A percentile compares a stretch with the other conserved stretches of the same genome.
These are phyloP conservation scores for Dendrostoma leiphaemia DNA, from an alignment of 2,329 filamentous ascomycete genomes.

Conservation along the genomic window DNA sequence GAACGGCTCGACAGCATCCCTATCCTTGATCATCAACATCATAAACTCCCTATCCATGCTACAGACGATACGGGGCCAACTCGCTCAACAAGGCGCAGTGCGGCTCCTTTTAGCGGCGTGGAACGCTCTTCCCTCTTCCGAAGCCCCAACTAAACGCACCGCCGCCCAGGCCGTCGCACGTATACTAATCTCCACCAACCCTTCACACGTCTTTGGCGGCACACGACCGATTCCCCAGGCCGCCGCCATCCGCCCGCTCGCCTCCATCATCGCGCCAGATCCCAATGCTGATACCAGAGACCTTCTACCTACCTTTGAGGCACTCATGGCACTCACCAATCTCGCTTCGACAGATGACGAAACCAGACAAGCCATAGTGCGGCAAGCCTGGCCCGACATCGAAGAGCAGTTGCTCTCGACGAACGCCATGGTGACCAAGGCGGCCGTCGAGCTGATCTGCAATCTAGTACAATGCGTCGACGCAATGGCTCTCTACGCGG, in stretches of 20 bases:
- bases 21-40: conserved; percentile 73
- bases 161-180: conserved; percentile 80
- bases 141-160: conserved; percentile 47
- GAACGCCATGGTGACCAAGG: conserved; percentile 75
- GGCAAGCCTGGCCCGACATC: conserved; percentile 69
- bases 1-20: conserved; percentile 66
- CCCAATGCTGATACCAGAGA: conserved; percentile 65
- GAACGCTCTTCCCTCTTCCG: conserved; percentile 56
- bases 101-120: conserved; percentile 76
- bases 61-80: conserved; percentile 69
- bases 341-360: conserved; percentile 77
- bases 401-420: conserved; percentile 81
- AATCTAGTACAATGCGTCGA: conserved; percentile 75
- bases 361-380: conserved; percentile 67
- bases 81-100: conserved; percentile 92
- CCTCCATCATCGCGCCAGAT: conserved; percentile 69
- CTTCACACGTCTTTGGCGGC: conserved; percentile 77
- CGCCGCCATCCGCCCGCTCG: conserved; percentile 79
- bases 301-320: conserved; percentile 85
- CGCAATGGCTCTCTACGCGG: conserved; percentile 67
- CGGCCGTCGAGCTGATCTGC: conserved; percentile 84
- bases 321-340: conserved; percentile 89
- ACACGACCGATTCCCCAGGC: conserved; percentile 70
- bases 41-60: conserved; percentile 74
- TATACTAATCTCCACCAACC: conserved; percentile 84